Conservation (phyloP, 352 stramenopile genomes). For the Thalassiosira allenii region DNA sequence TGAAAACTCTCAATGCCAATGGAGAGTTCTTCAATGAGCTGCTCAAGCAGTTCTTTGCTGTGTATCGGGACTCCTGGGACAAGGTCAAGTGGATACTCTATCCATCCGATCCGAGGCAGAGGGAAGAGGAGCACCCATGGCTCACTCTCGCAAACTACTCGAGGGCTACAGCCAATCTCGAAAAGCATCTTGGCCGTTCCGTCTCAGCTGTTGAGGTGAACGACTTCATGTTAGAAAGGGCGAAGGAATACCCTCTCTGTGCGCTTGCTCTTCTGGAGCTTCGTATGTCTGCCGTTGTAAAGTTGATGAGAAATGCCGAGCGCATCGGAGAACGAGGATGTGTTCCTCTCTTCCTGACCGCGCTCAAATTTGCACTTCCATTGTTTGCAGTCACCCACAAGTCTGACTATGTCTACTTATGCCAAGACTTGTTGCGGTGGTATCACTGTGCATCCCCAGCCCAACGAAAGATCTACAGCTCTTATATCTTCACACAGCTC, state of each 20-base stretch:
- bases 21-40: constrained; percentile 24
- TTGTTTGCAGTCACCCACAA: constrained; percentile 32
- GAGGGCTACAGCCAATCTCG: constrained; percentile 3
- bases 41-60: constrained; percentile 7
- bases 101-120: constrained; percentile 19
- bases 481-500: constrained; percentile 24
- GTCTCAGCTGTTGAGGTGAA: constrained; percentile 19
- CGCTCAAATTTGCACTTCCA: constrained; percentile 12
- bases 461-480: constrained; percentile 17
- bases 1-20: constrained; percentile 27
- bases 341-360: constrained; percentile 20
- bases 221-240: constrained; percentile 30
- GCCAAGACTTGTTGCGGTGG: constrained; percentile 26
- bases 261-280: constrained; percentile 25
- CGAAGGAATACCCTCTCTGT: constrained; percentile 28
- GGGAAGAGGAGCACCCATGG: constrained; percentile 18
- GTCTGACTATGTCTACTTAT: constrained; percentile 17
- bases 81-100: constrained; percentile 23
- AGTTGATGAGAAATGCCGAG: constrained; percentile 30
- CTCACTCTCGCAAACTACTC: constrained; percentile 14
- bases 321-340: constrained; percentile 11
- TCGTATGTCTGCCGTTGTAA: constrained; percentile 7
- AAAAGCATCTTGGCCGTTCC: neutral
- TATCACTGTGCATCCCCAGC: constrained; percentile 21
- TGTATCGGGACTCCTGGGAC: constrained; percentile 9